phyloP scores from a whole-genome alignment of 2,329 filamentous ascomycete genomes.

The Penicillium brasilianum region DNA sequence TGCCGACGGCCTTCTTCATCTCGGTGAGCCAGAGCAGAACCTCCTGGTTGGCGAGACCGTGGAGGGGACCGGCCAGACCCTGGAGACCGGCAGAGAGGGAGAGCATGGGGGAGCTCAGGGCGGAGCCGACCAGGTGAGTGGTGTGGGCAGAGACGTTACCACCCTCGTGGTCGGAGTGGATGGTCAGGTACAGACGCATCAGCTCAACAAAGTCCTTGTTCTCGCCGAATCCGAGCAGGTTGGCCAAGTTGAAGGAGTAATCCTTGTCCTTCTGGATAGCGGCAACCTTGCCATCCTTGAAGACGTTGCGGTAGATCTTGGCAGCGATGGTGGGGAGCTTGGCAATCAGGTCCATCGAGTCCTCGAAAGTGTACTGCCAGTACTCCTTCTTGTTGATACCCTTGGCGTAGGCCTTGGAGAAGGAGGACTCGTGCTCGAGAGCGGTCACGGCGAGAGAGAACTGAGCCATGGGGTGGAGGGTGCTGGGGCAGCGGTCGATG shows the following conservation, averaged over 20 bases:
- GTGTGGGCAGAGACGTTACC: conserved; percentile 98
- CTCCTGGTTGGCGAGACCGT: conserved; percentile 99
- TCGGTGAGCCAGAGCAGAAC: conserved; percentile 98
- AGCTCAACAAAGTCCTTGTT: conserved; percentile 98
- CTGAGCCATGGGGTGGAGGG: conserved; percentile 99
- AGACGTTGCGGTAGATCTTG: conserved; percentile 99
- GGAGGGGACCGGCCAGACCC: conserved; percentile 95
- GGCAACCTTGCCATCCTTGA: conserved; percentile 99
- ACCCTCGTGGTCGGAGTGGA: conserved; percentile 99
- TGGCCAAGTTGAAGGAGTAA: conserved; percentile 98
- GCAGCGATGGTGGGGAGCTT: conserved; percentile 98
- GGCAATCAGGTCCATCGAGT: conserved; percentile 99
- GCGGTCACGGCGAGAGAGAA: conserved; percentile 97
- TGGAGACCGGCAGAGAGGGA: conserved; percentile 96
- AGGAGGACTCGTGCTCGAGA: conserved; percentile 96
- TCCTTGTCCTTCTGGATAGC: conserved; percentile 98
- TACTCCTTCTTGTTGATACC: conserved; percentile 99
- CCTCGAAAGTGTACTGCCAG: conserved; percentile 99
- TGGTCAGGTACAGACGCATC: conserved; percentile 98
- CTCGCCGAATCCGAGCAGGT: conserved; percentile 94
- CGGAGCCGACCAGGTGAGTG: conserved; percentile 95
- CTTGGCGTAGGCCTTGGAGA: conserved; percentile 98
- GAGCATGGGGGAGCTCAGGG: conserved; percentile 96
- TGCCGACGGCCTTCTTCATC: conserved; percentile 95
- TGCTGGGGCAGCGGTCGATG: conserved; percentile 98